Base-by-base conservation (phyloP, 257 asterid genomes). In the Vinca minor region DNA sequence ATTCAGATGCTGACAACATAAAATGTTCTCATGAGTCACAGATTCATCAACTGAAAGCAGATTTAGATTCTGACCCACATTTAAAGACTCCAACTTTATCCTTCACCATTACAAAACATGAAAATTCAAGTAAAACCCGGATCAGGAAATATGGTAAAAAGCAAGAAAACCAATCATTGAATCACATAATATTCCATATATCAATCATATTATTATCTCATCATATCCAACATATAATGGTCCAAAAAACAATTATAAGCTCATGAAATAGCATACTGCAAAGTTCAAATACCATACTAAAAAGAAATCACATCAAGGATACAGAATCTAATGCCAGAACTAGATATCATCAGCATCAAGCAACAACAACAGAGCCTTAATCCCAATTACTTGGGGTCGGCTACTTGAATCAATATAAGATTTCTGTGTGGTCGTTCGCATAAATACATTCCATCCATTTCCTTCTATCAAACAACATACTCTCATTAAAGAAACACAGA, bases 11-110 rank as follows among this genome's bases (percentile, higher is more conserved):
- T 47, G n/a, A 11, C 4, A 65, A 50, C 38, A 39, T 17, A 31
- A 38, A 15, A 38, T 13, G 20, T 36, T 52, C 5, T 9, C 26
- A 10, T 21, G 28, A 38, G 5, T 6, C 62, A 3, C 70, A 8
- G 35, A 49, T 12, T 64, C 4, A 54, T 18, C 49, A 13, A 13
- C 5, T 32, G 23, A 20, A 48, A 59, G 59, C 34, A 1, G 53
- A 44, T 57, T 69, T n/a, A 14, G 41, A 38, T 46, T 38, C 38
- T 45, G 36, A 28, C 28, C 5, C 29, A 20, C 50, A 17, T 14
- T 11, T 35, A 59, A 39, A 68, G 34, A 35, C 18, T 68, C 61
- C 14, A 69, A 4, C 55, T 61, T 38, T 26, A 17, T 60, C 34
- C 50, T 21, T 36, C 47, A 9, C 45, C 57, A 66, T 41, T n/a